Conservation (phyloP, 2,329 filamentous ascomycete species). For the Neofusicoccum laricinum region DNA sequence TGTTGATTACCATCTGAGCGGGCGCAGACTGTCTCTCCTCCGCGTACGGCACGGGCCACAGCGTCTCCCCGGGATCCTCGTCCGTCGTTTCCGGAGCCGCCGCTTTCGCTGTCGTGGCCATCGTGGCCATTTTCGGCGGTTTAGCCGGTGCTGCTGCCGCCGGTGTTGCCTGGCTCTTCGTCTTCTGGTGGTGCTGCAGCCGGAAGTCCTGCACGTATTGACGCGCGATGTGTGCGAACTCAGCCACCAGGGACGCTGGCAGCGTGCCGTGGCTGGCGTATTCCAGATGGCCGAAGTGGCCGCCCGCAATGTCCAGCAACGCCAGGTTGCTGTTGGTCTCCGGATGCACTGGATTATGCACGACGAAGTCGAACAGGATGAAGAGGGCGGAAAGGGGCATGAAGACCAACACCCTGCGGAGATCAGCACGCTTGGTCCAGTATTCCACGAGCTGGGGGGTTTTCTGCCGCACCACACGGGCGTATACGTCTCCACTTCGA, state of each 20-base stretch:
- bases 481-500: constrained; percentile 34
- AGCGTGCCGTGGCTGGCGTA: constrained; percentile 37
- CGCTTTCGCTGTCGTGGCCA: neutral
- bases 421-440: no score
- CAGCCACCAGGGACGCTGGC: constrained; percentile 32
- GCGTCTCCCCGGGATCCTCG: no score
- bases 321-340: constrained; percentile 39
- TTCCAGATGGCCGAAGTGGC: constrained; percentile 45
- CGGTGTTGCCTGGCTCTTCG: no score
- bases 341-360: constrained; percentile 20
- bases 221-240: constrained; percentile 35
- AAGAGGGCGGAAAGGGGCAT: constrained; percentile 26
- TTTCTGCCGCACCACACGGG: constrained; percentile 30
- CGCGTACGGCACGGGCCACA: no score
- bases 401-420: neutral
- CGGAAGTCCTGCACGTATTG: constrained; percentile 33
- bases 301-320: constrained; percentile 41
- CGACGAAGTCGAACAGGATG: constrained; percentile 37
- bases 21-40: no score
- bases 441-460: no score
- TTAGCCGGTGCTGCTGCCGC: neutral
- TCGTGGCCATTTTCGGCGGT: neutral
- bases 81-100: no score
- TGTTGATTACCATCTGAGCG: neutral
- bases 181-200: neutral